Evolutionary conservation across 371 early-diverging fungal species (phyloP).

Genomic region (Apophysomyces variabilis): DNA sequence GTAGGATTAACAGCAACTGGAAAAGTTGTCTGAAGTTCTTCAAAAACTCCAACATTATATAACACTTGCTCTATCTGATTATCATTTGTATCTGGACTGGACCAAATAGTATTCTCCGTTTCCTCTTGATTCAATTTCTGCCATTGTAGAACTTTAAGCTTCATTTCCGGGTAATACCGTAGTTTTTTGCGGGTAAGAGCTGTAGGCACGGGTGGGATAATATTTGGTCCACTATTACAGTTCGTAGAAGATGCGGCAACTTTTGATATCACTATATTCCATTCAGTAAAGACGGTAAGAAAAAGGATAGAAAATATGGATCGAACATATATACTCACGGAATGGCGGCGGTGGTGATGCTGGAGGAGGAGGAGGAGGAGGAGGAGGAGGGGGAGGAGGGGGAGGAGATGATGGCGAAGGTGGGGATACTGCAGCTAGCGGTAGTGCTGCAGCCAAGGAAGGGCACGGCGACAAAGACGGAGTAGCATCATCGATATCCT

Average conservation of each 20-base stretch:
- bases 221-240: not conserved
- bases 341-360: not conserved
- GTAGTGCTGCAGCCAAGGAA: not conserved
- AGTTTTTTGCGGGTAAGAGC: not conserved
- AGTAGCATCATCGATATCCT: not conserved
- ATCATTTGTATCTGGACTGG: not conserved
- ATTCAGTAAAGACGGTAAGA: not conserved
- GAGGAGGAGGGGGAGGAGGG: slow-evolving; percentile 18
- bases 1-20: not conserved
- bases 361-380: slow-evolving; percentile 9
- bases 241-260: not conserved
- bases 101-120: not conserved
- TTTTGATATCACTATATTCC: not conserved
- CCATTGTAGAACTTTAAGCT: not conserved
- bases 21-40: not conserved
- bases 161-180: not conserved
- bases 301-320: too few species aligned
- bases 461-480: not conserved
- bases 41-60: not conserved
- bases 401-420: slow-evolving; percentile 10
- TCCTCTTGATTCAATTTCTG: not conserved
- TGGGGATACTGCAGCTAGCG: not conserved
- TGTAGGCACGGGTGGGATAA: not conserved
- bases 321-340: not conserved
- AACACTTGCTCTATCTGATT: not conserved